phyloP scores from a whole-genome alignment of 179 eudicot species.

The Corrigiola litoralis region DNA sequence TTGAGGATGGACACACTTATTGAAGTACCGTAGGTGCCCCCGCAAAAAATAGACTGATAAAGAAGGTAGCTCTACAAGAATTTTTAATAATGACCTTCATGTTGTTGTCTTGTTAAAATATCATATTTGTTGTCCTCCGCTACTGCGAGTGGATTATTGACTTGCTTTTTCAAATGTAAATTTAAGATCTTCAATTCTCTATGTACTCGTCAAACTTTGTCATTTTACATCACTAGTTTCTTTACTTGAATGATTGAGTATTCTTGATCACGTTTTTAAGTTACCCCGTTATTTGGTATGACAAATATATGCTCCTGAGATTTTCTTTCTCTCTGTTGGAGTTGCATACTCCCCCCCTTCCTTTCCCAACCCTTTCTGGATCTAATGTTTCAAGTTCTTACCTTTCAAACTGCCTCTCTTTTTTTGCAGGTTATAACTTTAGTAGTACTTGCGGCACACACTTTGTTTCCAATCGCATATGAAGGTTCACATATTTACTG shows the following conservation, averaged over 20 bases:
- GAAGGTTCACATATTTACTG: conserved; percentile 69
- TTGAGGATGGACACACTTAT: too few species aligned
- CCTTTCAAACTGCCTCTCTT: conserved; percentile 6
- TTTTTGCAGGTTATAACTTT: conserved; percentile 63
- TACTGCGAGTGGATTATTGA: background rate
- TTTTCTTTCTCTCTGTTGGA: background rate
- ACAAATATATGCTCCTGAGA: conserved; percentile 5
- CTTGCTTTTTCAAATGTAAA: background rate
- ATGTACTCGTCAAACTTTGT: background rate
- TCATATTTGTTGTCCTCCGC: too few species aligned
- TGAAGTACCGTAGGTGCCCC: too few species aligned
- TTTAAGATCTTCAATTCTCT: background rate
- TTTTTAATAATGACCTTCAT: too few species aligned
- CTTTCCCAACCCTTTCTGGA: background rate
- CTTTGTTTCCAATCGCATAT: conserved; percentile 60
- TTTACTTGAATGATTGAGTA: too few species aligned
- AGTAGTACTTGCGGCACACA: conserved; percentile 55
- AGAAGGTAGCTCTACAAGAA: too few species aligned
- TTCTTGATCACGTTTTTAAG: background rate
- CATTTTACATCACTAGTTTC: too few species aligned
- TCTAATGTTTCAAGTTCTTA: conserved; percentile 1
- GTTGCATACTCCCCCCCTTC: background rate
- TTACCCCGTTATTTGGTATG: background rate
- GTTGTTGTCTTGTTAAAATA: too few species aligned
- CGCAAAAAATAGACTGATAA: too few species aligned